Evolutionary conservation across 2,329 filamentous ascomycete species (phyloP).

Genomic region (Aureobasidium lini): DNA sequence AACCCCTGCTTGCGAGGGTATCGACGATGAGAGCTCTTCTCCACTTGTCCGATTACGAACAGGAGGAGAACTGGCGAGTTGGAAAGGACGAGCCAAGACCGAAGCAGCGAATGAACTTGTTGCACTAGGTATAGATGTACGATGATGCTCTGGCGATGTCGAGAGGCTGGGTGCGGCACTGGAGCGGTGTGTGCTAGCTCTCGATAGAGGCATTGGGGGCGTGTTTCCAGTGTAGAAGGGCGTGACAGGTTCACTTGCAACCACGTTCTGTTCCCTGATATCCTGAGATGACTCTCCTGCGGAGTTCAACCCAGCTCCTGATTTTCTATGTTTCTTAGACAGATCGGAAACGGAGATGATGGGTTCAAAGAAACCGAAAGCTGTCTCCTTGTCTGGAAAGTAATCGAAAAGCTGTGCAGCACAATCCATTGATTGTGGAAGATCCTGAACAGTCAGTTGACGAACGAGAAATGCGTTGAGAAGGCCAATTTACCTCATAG

Average conservation of each 20-base stretch:
- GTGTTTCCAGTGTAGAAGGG: constrained; percentile 47
- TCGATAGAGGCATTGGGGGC: constrained; percentile 38
- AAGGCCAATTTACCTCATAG: constrained; percentile 3
- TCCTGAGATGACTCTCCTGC: constrained; percentile 41
- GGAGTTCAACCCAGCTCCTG: constrained; percentile 34
- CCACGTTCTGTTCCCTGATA: constrained; percentile 36
- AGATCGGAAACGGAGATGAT: constrained; percentile 24
- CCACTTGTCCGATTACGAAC: constrained; percentile 28
- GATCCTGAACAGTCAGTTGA: background rate
- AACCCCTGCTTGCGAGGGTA: constrained; percentile 32
- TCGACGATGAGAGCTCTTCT: constrained; percentile 34
- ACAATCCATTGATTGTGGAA: constrained; percentile 2
- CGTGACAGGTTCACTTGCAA: constrained; percentile 39
- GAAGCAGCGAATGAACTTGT: constrained; percentile 35
- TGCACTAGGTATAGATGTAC: constrained; percentile 27
- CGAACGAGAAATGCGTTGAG: background rate
- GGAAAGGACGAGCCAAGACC: constrained; percentile 33
- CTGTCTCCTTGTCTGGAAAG: constrained; percentile 20
- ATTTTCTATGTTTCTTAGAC: constrained; percentile 21
- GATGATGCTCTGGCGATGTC: constrained; percentile 35
- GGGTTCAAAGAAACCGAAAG: constrained; percentile 36
- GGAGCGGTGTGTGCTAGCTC: constrained; percentile 32
- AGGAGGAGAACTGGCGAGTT: constrained; percentile 31
- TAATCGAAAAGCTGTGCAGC: constrained; percentile 7
- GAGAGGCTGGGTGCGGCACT: constrained; percentile 35